phyloP scores from a whole-genome alignment of 352 stramenopile species.

The Pythium myriotylum region DNA sequence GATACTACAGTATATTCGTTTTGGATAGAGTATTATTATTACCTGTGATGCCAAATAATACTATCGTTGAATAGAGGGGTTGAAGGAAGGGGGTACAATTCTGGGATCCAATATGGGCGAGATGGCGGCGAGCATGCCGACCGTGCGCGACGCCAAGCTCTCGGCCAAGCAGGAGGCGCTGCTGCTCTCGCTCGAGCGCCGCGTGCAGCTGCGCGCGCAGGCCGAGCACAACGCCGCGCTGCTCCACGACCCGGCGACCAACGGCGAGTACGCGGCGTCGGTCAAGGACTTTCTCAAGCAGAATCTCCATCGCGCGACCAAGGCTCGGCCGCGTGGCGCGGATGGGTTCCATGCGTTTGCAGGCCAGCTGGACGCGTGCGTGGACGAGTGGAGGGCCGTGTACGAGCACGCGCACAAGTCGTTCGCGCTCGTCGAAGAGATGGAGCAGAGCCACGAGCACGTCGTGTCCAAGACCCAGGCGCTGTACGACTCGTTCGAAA shows the following conservation, averaged over 20 bases:
- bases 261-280: slow-evolving; percentile 24
- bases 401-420: slow-evolving; percentile 60
- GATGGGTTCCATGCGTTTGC: slow-evolving; percentile 27
- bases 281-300: slow-evolving; percentile 48
- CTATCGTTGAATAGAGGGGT: background rate
- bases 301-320: slow-evolving; percentile 1
- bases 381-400: slow-evolving; percentile 43
- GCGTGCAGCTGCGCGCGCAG: slow-evolving; percentile 56
- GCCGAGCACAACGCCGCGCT: slow-evolving; percentile 46
- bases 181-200: slow-evolving; percentile 60
- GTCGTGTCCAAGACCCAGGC: slow-evolving; percentile 75
- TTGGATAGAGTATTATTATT: background rate
- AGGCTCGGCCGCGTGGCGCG: background rate
- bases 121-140: slow-evolving; percentile 10
- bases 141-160: slow-evolving; percentile 48
- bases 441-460: slow-evolving; percentile 81
- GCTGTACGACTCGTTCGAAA: slow-evolving; percentile 80
- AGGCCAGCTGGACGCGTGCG: slow-evolving; percentile 34
- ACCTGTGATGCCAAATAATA: background rate
- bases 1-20: background rate
- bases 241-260: slow-evolving; percentile 18
- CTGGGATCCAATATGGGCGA: background rate
- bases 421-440: slow-evolving; percentile 70
- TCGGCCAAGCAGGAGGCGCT: slow-evolving; percentile 51
- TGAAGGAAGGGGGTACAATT: background rate